Percentiles rank a stretch among this genome's conserved stretches.
These are phyloP conservation scores for Aspergillus chevalieri DNA, from an alignment of 2,329 filamentous ascomycete genomes.

Conservation along the genomic window DNA sequence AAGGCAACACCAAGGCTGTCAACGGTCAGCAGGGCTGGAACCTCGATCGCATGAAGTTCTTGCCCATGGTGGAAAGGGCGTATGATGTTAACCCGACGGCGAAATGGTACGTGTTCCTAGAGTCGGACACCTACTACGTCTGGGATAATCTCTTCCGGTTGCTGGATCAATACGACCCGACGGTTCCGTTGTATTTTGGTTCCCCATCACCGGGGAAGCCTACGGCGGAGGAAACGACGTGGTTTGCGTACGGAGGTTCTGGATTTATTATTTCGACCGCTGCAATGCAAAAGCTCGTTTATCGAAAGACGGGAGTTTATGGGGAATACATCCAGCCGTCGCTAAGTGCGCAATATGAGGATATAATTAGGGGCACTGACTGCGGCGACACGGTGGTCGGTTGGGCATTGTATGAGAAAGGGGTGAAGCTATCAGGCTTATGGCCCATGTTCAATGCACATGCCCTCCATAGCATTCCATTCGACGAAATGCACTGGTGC, in stretches of 20 bases:
- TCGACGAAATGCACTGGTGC: constrained; percentile 44
- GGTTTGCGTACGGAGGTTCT: constrained; percentile 48
- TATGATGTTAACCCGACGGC: constrained; percentile 38
- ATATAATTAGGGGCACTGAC: constrained; percentile 42
- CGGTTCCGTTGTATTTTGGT: constrained; percentile 46
- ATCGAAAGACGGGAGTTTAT: constrained; percentile 4
- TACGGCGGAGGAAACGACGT: constrained; percentile 42
- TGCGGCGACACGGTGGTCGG: constrained; percentile 51
- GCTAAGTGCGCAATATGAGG: constrained; percentile 16
- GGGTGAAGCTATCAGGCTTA: constrained; percentile 42
- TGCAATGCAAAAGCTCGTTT: constrained; percentile 35
- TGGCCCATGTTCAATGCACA: constrained; percentile 47
- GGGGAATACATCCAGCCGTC: constrained; percentile 36
- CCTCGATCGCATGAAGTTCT: constrained; percentile 53
- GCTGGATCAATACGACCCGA: constrained; percentile 44
- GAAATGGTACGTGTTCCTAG: constrained; percentile 54
- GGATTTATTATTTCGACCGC: constrained; percentile 46
- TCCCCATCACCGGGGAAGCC: constrained; percentile 27
- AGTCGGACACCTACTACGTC: constrained; percentile 52
- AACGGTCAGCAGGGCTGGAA: constrained; percentile 30
- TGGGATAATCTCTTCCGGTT: constrained; percentile 48
- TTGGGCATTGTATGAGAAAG: constrained; percentile 41
- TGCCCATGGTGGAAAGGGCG: constrained; percentile 48
- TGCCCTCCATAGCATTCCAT: constrained; percentile 46
- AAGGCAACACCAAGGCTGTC: constrained; percentile 25